Base-by-base conservation (phyloP, 1,284 basidiomycete genomes). In the Leccinum pachyderme region DNA sequence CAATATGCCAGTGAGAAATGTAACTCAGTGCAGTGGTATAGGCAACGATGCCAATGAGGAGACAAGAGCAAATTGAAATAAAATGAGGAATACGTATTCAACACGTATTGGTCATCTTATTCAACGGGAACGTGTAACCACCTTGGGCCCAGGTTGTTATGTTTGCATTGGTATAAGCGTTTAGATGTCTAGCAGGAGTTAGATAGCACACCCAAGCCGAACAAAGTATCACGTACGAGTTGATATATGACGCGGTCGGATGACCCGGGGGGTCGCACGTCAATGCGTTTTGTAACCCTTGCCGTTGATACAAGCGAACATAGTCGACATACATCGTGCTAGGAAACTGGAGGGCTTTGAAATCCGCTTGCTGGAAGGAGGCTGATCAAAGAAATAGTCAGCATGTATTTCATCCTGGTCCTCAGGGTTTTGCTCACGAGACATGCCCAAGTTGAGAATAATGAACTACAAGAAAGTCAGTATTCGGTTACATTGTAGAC, bases 291-390 rank as follows among this genome's bases (percentile, higher is more conserved):
- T 75, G 72, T 31, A 80, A 67, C 25, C 80, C 86, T 53, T 80
- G 66, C 27, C 86, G 79, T 70, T 92, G 89, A 61, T 92, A 92
- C 45, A 92, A 77, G 33, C 89, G 84, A 15, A 92, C 77, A 60
- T 91, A 91, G 67, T 92, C 89, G 53, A 92, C 71, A 59, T 81
- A 82, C 86, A 91, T 89, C 61, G 75, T 73, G 24, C 76, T 71
- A 2, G 90, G 90, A 76, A 92, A 92, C 51, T 71, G 62, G 43
- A 91, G 67, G 63, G 87, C 74, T 59, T 77, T 76, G 66, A 78
- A 90, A 70, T 91, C 86, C 61, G 82, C 82, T 46, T 66, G 62
- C 67, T 91, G 87, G 75, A 91, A 91, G 33, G 75, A 75, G 13
- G 82, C 77, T 79, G 56, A 4, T 25, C 5, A 27, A 37, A 47